phyloP scores from a whole-genome alignment of 2,329 filamentous ascomycete species.

The Fusarium sp. region DNA sequence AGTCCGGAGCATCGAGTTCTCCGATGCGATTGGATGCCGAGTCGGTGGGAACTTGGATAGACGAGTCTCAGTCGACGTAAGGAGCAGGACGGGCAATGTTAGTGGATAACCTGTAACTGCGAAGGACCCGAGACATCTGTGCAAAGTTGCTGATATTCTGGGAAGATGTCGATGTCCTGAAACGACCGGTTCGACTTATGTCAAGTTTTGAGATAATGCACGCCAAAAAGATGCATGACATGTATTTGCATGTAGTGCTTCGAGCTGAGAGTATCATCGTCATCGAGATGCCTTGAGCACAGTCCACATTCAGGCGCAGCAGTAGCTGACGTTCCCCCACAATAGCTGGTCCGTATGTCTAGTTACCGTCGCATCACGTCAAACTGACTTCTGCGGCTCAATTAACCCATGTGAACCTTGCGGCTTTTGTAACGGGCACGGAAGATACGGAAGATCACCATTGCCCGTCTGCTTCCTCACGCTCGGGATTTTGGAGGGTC shows the following conservation, averaged over 20 bases:
- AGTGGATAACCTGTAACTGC: conserved; percentile 1
- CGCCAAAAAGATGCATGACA: background rate
- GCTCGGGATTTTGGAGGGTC: conserved; percentile 5
- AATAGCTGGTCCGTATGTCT: conserved; percentile 11
- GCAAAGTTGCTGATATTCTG: background rate
- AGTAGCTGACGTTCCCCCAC: conserved; percentile 12
- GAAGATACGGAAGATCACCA: conserved; percentile 25
- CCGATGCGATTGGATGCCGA: conserved; percentile 27
- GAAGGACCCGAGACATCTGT: background rate
- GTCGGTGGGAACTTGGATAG: conserved; percentile 23
- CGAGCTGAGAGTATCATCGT: conserved; percentile 10
- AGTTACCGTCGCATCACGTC: background rate
- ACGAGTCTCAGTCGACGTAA: conserved; percentile 1
- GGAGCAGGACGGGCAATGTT: conserved; percentile 7
- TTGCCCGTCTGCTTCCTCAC: background rate
- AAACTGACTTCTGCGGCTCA: conserved; percentile 8
- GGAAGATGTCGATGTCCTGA: conserved; percentile 3
- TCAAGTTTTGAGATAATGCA: conserved; percentile 10
- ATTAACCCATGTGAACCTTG: background rate
- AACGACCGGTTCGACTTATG: conserved; percentile 7
- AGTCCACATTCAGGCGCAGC: conserved; percentile 7
- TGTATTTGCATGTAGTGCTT: background rate
- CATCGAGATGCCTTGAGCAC: background rate
- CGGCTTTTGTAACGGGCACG: background rate
- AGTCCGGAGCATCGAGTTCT: conserved; percentile 16